These are phyloP conservation scores for Chlamydomonas sp. DNA, from an alignment of 139 green algal species.

Conservation along the genomic window DNA sequence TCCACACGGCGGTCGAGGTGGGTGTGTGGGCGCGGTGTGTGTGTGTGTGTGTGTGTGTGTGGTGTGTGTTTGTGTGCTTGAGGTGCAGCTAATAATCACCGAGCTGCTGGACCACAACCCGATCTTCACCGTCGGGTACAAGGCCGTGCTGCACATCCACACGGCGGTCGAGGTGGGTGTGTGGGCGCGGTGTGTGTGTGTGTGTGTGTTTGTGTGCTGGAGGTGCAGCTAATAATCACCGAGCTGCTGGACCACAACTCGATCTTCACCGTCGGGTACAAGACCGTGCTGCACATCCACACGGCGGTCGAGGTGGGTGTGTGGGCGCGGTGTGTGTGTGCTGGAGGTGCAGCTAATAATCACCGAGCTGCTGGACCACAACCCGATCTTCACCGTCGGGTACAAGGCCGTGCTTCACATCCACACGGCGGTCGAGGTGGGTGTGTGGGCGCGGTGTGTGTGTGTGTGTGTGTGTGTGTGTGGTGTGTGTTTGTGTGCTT, in stretches of 20 bases:
- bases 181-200: too few species aligned
- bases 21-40: too few species aligned
- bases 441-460: too few species aligned
- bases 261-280: constrained; percentile 83
- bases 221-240: constrained; percentile 72
- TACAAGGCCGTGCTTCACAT: constrained; percentile 78
- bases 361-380: constrained; percentile 83
- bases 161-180: constrained; percentile 83
- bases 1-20: constrained; percentile 82
- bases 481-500: too few species aligned
- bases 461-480: too few species aligned
- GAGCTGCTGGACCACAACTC: constrained; percentile 90
- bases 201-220: too few species aligned
- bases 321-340: too few species aligned
- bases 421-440: constrained; percentile 83
- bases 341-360: constrained; percentile 83
- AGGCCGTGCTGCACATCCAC: constrained; percentile 82
- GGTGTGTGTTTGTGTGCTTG: too few species aligned
- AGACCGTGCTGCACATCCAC: constrained; percentile 82
- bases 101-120: constrained; percentile 90
- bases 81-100: constrained; percentile 72
- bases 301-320: constrained; percentile 83
- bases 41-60: too few species aligned
- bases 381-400: constrained; percentile 88
- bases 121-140: constrained; percentile 83